These are phyloP conservation scores for Fomitopsis betulina DNA, from an alignment of 1,284 basidiomycete genomes.

Conservation along the genomic window DNA sequence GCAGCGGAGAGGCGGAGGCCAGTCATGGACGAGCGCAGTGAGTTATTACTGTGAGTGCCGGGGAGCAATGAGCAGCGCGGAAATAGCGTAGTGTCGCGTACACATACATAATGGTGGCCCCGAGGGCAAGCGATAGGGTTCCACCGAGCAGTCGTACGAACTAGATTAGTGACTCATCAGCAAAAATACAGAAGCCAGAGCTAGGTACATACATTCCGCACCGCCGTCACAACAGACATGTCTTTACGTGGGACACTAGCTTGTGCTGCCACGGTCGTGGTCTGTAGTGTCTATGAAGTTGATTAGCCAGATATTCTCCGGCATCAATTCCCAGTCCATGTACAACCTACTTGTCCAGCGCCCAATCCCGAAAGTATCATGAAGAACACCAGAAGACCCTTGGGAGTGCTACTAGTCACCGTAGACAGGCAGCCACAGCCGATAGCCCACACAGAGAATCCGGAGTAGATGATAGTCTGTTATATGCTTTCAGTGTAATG, in stretches of 20 bases:
- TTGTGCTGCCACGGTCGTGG: conserved; percentile 65
- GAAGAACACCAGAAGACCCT: conserved; percentile 56
- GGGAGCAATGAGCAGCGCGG: not conserved
- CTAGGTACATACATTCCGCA: conserved; percentile 47
- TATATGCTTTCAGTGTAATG: not conserved
- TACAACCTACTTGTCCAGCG: conserved; percentile 50
- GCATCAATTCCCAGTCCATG: too few species aligned
- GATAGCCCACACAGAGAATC: conserved; percentile 68
- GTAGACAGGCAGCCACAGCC: conserved; percentile 68
- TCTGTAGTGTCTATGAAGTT: conserved; percentile 46
- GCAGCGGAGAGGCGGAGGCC: conserved; percentile 31
- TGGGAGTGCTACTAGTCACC: conserved; percentile 42
- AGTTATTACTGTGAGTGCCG: conserved; percentile 46
- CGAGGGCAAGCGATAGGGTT: conserved; percentile 57
- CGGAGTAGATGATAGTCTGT: conserved; percentile 56
- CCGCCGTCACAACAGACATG: conserved; percentile 69
- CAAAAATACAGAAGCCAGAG: not conserved
- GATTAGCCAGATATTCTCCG: too few species aligned
- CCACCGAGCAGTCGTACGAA: conserved; percentile 65
- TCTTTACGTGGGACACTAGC: conserved; percentile 62
- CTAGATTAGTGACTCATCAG: conserved; percentile 24
- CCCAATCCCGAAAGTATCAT: conserved; percentile 69
- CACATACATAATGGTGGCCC: conserved; percentile 49
- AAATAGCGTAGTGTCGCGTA: not conserved
- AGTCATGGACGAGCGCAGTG: conserved; percentile 39